phyloP scores from a whole-genome alignment of 805 yeast species.

The Metschnikowia dekortorum region DNA sequence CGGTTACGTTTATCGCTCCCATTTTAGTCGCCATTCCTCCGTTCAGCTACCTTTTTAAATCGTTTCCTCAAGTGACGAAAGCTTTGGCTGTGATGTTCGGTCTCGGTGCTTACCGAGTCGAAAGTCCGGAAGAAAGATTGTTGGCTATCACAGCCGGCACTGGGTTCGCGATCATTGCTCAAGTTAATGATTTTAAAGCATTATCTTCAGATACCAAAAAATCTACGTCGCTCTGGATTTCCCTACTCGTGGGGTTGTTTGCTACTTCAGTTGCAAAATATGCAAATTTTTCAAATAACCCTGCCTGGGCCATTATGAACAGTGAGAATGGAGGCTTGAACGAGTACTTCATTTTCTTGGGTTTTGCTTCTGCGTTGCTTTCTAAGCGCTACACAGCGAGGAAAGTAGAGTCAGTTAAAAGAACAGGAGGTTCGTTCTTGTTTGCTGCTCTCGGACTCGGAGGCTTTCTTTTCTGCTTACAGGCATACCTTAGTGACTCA shows the following conservation, averaged over 20 bases:
- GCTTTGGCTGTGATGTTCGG: slow-evolving; percentile 57
- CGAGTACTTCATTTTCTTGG: slow-evolving; percentile 59
- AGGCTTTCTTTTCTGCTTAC: slow-evolving; percentile 63
- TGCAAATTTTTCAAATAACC: slow-evolving; percentile 80
- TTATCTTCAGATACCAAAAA: slow-evolving; percentile 25
- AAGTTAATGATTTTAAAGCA: slow-evolving; percentile 50
- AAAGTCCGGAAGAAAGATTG: slow-evolving; percentile 67
- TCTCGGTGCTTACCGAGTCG: slow-evolving; percentile 67
- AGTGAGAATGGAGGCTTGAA: slow-evolving; percentile 83
- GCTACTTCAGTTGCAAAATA: slow-evolving; percentile 71
- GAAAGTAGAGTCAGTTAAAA: slow-evolving; percentile 1
- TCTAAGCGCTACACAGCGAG: slow-evolving; percentile 40
- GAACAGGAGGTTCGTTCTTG: slow-evolving; percentile 40
- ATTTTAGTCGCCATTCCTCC: slow-evolving; percentile 44
- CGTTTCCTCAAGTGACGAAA: slow-evolving; percentile 52
- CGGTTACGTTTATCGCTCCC: slow-evolving; percentile 54
- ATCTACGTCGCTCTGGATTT: slow-evolving; percentile 44
- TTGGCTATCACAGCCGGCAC: slow-evolving; percentile 63
- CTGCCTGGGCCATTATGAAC: slow-evolving; percentile 95
- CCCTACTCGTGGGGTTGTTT: slow-evolving; percentile 69
- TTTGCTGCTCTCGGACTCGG: slow-evolving; percentile 70
- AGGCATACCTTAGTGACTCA: slow-evolving; percentile 76
- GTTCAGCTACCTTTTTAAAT: slow-evolving; percentile 24
- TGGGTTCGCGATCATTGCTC: slow-evolving; percentile 55
- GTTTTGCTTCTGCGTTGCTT: slow-evolving; percentile 58